Conservation (phyloP, 2,329 filamentous ascomycete genomes). For the Apiospora marii region DNA sequence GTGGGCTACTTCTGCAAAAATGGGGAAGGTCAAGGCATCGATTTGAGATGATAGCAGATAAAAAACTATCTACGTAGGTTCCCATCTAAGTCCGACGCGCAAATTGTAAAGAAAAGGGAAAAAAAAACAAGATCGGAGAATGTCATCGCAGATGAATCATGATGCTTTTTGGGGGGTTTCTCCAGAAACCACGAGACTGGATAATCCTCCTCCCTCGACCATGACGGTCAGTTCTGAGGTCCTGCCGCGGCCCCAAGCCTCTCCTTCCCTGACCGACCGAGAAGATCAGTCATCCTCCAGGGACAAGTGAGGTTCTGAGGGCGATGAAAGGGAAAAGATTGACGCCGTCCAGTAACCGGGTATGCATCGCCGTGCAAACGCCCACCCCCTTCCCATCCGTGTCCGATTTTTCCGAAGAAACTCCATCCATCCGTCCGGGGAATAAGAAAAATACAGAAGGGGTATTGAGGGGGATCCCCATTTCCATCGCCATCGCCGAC, state of each 20-base stretch:
- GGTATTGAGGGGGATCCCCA: constrained; percentile 16
- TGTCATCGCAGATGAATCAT: constrained; percentile 22
- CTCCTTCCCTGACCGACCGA: background rate
- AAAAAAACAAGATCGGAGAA: background rate
- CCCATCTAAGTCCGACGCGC: constrained; percentile 18
- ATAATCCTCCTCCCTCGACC: background rate
- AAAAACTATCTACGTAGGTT: constrained; percentile 13
- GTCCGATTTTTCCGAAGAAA: constrained; percentile 4
- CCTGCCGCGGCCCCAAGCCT: background rate
- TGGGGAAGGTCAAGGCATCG: background rate
- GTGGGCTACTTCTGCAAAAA: background rate
- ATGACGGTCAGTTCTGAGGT: background rate
- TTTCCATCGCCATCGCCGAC: background rate
- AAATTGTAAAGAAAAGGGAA: background rate
- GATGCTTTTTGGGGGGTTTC: constrained; percentile 16
- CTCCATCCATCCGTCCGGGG: constrained; percentile 8
- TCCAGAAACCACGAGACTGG: constrained; percentile 6
- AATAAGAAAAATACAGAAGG: constrained; percentile 5
- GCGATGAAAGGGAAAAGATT: background rate
- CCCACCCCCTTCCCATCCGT: constrained; percentile 1
- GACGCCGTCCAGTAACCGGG: constrained; percentile 7
- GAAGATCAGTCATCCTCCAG: constrained; percentile 23
- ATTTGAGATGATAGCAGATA: constrained; percentile 1
- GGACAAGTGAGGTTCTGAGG: constrained; percentile 17
- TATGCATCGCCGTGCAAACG: constrained; percentile 12